Conservation (phyloP, 2,329 filamentous ascomycete species). For the Paraconiothyrium brasiliense region DNA sequence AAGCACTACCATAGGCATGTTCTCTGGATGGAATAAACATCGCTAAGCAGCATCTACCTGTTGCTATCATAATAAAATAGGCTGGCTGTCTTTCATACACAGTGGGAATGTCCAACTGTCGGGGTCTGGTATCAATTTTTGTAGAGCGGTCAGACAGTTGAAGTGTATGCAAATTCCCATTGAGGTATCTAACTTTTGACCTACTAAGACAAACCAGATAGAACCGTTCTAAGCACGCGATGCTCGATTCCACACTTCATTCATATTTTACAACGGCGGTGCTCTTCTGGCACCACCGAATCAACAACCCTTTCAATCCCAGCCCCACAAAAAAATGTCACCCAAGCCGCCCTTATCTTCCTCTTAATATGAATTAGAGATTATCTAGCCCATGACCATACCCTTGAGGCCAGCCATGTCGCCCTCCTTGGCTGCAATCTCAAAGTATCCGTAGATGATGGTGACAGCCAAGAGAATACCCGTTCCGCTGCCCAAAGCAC, state of each 20-base stretch:
- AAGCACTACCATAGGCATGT: not conserved
- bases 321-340: conserved; percentile 2
- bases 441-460: conserved; percentile 99
- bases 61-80: too few relatives aligned
- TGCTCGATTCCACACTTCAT: conserved; percentile 9
- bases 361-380: not conserved
- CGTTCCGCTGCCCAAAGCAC: conserved; percentile 94
- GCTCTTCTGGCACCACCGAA: not conserved
- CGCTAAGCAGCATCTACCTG: too few relatives aligned
- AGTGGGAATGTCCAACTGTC: too few relatives aligned
- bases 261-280: conserved; percentile 10
- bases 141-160: not conserved
- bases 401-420: conserved; percentile 83
- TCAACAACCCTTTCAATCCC: not conserved
- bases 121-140: not conserved
- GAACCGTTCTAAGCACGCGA: conserved; percentile 5
- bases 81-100: too few relatives aligned
- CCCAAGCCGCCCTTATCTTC: conserved; percentile 1
- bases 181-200: conserved; percentile 13
- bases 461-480: conserved; percentile 98
- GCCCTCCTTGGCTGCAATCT: conserved; percentile 98
- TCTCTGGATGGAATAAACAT: too few relatives aligned
- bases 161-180: conserved; percentile 9
- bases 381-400: conserved; percentile 64
- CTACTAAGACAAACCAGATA: conserved; percentile 7